Percentiles rank a stretch among this genome's conserved stretches.
Evolutionary conservation across 2,329 filamentous ascomycete species (phyloP).

Genomic region (Scedosporium dehoogii): DNA sequence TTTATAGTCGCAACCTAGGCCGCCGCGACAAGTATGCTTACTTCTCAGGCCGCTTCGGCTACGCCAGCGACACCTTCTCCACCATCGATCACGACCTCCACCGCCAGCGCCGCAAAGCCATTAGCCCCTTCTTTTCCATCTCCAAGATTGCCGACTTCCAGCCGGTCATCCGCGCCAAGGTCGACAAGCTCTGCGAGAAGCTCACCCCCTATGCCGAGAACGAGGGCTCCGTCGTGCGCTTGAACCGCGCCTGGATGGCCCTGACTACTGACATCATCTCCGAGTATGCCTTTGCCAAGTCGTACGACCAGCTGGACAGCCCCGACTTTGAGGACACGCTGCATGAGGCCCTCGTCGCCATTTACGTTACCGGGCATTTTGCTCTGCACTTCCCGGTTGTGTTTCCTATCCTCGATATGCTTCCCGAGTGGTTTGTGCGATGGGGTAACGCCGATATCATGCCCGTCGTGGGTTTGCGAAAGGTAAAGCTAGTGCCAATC

Average conservation of each 20-base stretch:
- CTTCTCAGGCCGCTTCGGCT: slow-evolving; percentile 8
- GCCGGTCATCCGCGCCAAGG: slow-evolving; percentile 25
- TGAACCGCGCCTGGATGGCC: slow-evolving; percentile 2
- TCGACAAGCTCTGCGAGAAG: slow-evolving; percentile 21
- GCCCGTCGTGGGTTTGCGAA: background rate
- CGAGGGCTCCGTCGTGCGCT: background rate
- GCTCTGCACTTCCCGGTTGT: background rate
- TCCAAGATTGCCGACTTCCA: slow-evolving; percentile 27
- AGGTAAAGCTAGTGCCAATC: no score
- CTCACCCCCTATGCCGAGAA: slow-evolving; percentile 18
- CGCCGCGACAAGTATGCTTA: slow-evolving; percentile 7
- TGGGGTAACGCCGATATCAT: background rate
- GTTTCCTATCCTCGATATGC: slow-evolving; percentile 18
- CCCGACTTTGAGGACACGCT: background rate
- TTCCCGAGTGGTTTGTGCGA: slow-evolving; percentile 18
- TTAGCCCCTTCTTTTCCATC: slow-evolving; percentile 27
- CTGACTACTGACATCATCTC: slow-evolving; percentile 25
- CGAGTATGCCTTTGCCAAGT: slow-evolving; percentile 25
- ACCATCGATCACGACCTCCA: slow-evolving; percentile 25
- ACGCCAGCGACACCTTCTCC: slow-evolving; percentile 15
- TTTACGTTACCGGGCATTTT: slow-evolving; percentile 1
- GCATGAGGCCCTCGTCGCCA: background rate
- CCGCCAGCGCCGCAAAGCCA: slow-evolving; percentile 21
- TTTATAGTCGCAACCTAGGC: slow-evolving; percentile 11
- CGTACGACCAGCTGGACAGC: slow-evolving; percentile 21